Evolutionary conservation across 1,139 yeast genomes (phyloP).

Genomic region (Taphrina deformans): DNA sequence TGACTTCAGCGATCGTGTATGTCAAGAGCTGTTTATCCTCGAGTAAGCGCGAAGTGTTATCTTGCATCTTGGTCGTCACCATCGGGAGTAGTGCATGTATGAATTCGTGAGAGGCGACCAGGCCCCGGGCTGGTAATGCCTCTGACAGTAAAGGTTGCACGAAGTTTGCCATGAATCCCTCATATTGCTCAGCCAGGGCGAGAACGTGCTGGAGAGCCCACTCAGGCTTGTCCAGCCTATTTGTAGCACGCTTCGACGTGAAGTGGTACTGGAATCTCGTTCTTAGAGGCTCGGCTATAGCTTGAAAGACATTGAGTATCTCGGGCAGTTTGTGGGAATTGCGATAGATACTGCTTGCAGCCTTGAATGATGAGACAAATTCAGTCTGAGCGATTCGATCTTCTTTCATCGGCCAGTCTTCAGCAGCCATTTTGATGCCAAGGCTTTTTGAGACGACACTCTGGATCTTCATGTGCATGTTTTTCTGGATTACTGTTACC

Average conservation of each 20-base stretch:
- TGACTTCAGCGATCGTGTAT: slow-evolving; percentile 62
- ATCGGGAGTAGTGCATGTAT: slow-evolving; percentile 58
- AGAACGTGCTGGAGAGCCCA: slow-evolving; percentile 66
- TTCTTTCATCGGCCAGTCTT: neutral
- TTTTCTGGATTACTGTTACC: neutral
- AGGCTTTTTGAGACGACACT: neutral
- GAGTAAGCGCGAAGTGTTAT: slow-evolving; percentile 47
- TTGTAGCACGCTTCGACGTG: slow-evolving; percentile 60
- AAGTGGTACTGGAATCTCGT: slow-evolving; percentile 75
- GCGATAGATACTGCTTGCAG: neutral
- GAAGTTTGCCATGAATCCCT: slow-evolving; percentile 48
- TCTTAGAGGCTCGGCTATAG: slow-evolving; percentile 58
- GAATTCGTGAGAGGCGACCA: slow-evolving; percentile 52
- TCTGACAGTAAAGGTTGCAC: slow-evolving; percentile 44
- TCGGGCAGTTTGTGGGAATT: slow-evolving; percentile 35
- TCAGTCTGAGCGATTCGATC: neutral
- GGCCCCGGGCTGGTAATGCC: slow-evolving; percentile 41
- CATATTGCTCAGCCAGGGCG: slow-evolving; percentile 54
- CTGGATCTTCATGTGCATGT: neutral
- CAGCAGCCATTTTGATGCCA: neutral
- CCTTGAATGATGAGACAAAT: neutral
- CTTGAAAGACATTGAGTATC: slow-evolving; percentile 60
- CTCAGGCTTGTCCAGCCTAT: slow-evolving; percentile 68
- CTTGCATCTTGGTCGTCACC: slow-evolving; percentile 52
- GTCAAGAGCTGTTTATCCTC: slow-evolving; percentile 56